phyloP scores from a whole-genome alignment of 345 rosid genomes.

The Crucihimalaya himalaica region DNA sequence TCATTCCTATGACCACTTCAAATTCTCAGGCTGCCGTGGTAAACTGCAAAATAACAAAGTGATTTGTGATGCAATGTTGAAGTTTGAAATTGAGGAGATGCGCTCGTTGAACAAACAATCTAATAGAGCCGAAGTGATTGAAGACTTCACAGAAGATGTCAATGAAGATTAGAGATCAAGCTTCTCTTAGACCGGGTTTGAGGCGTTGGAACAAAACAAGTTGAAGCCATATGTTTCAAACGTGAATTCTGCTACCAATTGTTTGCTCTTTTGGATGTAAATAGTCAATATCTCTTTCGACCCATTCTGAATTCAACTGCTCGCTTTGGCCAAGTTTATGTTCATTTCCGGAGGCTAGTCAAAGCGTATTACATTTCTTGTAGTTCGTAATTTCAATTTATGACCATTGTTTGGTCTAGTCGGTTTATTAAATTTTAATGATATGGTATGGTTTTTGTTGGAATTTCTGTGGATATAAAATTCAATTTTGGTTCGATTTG shows the following conservation, averaged over 20 bases:
- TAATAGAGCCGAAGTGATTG: slow-evolving; percentile 49
- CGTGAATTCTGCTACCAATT: slow-evolving; percentile 11
- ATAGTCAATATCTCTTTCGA: not conserved
- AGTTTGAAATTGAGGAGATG: slow-evolving; percentile 69
- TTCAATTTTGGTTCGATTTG: not conserved
- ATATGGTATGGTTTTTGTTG: slow-evolving; percentile 2
- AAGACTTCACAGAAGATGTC: slow-evolving; percentile 69
- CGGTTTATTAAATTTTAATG: not conserved
- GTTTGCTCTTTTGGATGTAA: slow-evolving; percentile 29
- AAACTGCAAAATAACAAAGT: slow-evolving; percentile 51
- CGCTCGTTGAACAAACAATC: slow-evolving; percentile 51
- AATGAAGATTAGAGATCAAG: slow-evolving; percentile 38
- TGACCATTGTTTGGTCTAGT: not conserved
- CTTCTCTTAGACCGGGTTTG: not conserved
- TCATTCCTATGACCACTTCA: slow-evolving; percentile 2
- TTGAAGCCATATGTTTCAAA: not conserved
- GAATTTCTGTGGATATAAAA: not conserved
- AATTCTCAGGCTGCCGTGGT: slow-evolving; percentile 67
- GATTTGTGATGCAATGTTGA: slow-evolving; percentile 60
- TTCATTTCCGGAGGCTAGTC: not conserved
- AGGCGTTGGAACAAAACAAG: not conserved
- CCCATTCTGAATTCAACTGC: not conserved
- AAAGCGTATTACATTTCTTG: not conserved
- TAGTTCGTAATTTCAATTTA: not conserved
- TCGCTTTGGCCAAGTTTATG: not conserved